phyloP scores from a whole-genome alignment of 2,329 filamentous ascomycete species.

The Orbilia oligospora region DNA sequence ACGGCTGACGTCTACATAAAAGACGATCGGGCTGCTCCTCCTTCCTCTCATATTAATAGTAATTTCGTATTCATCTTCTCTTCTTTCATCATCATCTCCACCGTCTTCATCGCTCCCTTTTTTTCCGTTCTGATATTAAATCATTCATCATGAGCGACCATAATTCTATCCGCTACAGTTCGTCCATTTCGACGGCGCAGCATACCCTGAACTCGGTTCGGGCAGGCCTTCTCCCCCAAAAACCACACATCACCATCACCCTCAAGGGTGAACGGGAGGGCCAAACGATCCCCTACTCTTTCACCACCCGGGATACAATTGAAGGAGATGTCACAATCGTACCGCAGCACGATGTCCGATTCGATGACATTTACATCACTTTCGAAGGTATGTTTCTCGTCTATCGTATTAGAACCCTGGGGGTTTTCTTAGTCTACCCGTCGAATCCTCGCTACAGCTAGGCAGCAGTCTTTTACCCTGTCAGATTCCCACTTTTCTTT shows the following conservation, averaged over 20 bases:
- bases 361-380: slow-evolving; percentile 74
- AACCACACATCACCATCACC: slow-evolving; percentile 61
- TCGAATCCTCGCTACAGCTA: slow-evolving; percentile 58
- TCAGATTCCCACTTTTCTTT: slow-evolving; percentile 17
- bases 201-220: slow-evolving; percentile 46
- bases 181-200: slow-evolving; percentile 49
- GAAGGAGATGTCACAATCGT: slow-evolving; percentile 72
- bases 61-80: slow-evolving; percentile 3
- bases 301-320: slow-evolving; percentile 73
- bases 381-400: slow-evolving; percentile 70
- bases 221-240: slow-evolving; percentile 38
- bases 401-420: slow-evolving; percentile 38
- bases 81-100: slow-evolving; percentile 3
- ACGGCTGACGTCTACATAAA: slow-evolving; percentile 49
- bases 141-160: slow-evolving; percentile 46
- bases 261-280: slow-evolving; percentile 61
- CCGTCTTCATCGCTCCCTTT: not conserved
- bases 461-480: slow-evolving; percentile 46
- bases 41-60: slow-evolving; percentile 8
- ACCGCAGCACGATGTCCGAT: slow-evolving; percentile 71
- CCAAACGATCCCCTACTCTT: slow-evolving; percentile 56
- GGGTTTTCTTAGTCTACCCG: slow-evolving; percentile 50
- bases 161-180: slow-evolving; percentile 49
- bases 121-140: not conserved
- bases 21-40: slow-evolving; percentile 22